Evolutionary conservation across 2,329 filamentous ascomycete genomes (phyloP).

Genomic region (Kalaharituber pfeilii): DNA sequence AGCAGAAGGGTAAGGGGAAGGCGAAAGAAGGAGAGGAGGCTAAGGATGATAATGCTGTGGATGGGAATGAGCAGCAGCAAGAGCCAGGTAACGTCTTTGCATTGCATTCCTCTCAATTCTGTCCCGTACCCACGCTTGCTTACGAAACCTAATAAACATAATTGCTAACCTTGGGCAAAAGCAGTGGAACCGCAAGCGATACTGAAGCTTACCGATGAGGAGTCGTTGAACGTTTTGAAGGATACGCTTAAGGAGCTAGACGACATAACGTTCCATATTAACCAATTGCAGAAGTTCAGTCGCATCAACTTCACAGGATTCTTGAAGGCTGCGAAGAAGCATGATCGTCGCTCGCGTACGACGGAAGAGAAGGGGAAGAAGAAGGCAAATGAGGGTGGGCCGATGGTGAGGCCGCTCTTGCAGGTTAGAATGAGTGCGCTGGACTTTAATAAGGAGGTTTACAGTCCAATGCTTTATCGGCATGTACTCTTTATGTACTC

Average conservation of each 20-base stretch:
- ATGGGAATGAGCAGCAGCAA: too few species aligned
- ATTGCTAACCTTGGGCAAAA: too few species aligned
- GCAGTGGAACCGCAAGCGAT: not conserved
- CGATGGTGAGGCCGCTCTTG: constrained; percentile 79
- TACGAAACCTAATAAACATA: too few species aligned
- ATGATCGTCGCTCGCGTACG: constrained; percentile 67
- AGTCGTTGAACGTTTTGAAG: constrained; percentile 27
- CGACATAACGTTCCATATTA: constrained; percentile 72
- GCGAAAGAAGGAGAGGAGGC: constrained; percentile 36
- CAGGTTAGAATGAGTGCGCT: constrained; percentile 74
- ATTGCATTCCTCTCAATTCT: too few species aligned
- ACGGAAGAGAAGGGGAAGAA: constrained; percentile 12
- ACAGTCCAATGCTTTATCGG: constrained; percentile 70
- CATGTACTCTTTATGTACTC: too few species aligned
- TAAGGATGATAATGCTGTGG: too few species aligned
- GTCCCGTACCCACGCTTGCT: too few species aligned
- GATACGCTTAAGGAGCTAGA: constrained; percentile 68
- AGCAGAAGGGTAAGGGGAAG: constrained; percentile 28
- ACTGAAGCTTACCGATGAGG: constrained; percentile 26
- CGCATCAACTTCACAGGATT: constrained; percentile 95
- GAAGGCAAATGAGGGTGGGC: constrained; percentile 27
- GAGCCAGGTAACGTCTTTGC: not conserved
- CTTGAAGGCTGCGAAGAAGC: constrained; percentile 96
- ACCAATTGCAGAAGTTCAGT: constrained; percentile 86
- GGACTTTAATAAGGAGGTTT: constrained; percentile 90